These are phyloP conservation scores for Abrus pulchellus DNA, from an alignment of 306 rosid species.

Conservation along the genomic window DNA sequence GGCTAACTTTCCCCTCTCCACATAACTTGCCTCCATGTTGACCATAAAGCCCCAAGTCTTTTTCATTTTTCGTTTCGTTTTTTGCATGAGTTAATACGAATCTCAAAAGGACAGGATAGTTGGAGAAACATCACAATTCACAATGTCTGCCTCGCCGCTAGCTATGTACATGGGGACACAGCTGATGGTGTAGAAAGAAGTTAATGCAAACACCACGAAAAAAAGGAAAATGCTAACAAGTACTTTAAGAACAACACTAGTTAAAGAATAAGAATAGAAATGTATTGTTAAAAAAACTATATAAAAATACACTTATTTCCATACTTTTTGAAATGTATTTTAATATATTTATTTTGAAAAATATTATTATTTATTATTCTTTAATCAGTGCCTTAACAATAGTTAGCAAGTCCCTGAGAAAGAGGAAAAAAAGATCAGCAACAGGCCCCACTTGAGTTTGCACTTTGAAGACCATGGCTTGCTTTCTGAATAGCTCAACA, in stretches of 20 bases:
- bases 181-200: slow-evolving; percentile 20
- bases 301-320: no score
- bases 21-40: neutral
- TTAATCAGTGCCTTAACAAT: no score
- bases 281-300: no score
- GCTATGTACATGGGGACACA: slow-evolving; percentile 38
- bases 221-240: neutral
- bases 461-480: slow-evolving; percentile 45
- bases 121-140: slow-evolving; percentile 40
- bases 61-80: neutral
- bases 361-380: no score
- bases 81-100: slow-evolving; percentile 34
- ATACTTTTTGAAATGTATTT: no score
- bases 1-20: neutral
- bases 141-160: slow-evolving; percentile 35
- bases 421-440: neutral
- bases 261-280: no score
- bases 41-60: slow-evolving; percentile 14
- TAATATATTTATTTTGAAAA: no score
- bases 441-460: slow-evolving; percentile 52
- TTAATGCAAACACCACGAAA: slow-evolving; percentile 51
- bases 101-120: slow-evolving; percentile 38
- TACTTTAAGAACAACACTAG: no score
- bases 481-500: slow-evolving; percentile 36
- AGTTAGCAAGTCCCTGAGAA: no score